Evolutionary conservation across 2,329 filamentous ascomycete species (phyloP), one percentile per base, ranked within the genome.

Genomic region (Fusarium mangiferae): DNA sequence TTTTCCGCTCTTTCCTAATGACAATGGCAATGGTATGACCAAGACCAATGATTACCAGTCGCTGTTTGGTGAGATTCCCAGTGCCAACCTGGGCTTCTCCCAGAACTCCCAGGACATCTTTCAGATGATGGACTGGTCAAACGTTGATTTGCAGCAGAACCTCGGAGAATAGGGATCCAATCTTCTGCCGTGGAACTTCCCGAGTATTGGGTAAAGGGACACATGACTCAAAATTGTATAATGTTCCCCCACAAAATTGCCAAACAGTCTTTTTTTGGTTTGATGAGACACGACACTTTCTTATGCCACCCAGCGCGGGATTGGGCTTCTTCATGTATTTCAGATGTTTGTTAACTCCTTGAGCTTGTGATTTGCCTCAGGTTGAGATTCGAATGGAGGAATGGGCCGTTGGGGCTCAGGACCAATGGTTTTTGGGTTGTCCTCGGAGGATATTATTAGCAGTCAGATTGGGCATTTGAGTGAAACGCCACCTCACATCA

Each of bases 1-100:
- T 80, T 94, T 94, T 75, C 87, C 89, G 24, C 86, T 94, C 22
- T 94, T 88, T 78, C 87, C 87, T 6, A 76, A 74, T 18, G 57
- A 41, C 17, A 77, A 78, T 39, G 79, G 83, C 58, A 79, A 80
- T 66, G 54, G 42, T 4, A 68, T 68, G 54, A 42, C 58, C 59
- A 78, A 82, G 36, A 49, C 59, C 58, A 78, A 81, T 36, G 81
- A 82, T 13, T 83, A 84, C 46, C 84, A 87, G 48, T 78, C 83
- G 4, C 82, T 90, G 6, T 90, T 90, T 69, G 83, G 82, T 18
- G 85, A 88, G 44, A 79, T 88, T 8, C 85, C 87, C 6, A 89
- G 87, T 70, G 81, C 87, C 39, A 83, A 85, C 49, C 80, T 86
- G 44, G 86, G 87, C 30, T 89, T 86, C 76, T 87, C 85, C 7